Conservation (phyloP, 108 stramenopile genomes). For the Cyclotella kingstonii region DNA sequence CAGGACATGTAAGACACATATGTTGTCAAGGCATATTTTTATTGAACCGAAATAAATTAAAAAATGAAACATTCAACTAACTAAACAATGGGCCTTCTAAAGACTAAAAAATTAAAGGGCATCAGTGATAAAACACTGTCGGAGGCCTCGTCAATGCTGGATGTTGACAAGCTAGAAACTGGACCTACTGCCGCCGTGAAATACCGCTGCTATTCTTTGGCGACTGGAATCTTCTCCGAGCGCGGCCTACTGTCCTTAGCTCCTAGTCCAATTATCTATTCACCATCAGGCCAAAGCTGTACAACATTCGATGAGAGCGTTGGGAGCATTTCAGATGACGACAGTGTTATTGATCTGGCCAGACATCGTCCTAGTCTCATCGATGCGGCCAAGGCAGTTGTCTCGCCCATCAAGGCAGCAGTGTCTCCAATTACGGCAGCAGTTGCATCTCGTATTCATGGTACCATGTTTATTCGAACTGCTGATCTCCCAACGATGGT, state of each 20-base stretch:
- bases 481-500: slow-evolving; percentile 39
- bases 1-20: no score
- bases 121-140: background rate
- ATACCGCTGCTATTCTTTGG: background rate
- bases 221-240: background rate
- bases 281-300: background rate
- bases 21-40: no score
- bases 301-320: background rate
- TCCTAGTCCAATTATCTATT: background rate
- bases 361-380: background rate
- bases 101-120: no score
- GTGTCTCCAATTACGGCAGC: background rate
- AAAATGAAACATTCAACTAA: no score
- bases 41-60: no score
- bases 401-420: slow-evolving; percentile 1
- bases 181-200: background rate
- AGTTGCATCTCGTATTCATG: background rate
- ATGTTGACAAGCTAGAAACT: background rate
- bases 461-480: slow-evolving; percentile 35
- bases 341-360: background rate
- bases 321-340: background rate
- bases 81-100: no score
- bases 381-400: background rate
- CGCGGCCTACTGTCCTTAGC: background rate
- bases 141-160: background rate